Conservation (phyloP, 345 rosid genomes). For the Aurinia saxatilis region DNA sequence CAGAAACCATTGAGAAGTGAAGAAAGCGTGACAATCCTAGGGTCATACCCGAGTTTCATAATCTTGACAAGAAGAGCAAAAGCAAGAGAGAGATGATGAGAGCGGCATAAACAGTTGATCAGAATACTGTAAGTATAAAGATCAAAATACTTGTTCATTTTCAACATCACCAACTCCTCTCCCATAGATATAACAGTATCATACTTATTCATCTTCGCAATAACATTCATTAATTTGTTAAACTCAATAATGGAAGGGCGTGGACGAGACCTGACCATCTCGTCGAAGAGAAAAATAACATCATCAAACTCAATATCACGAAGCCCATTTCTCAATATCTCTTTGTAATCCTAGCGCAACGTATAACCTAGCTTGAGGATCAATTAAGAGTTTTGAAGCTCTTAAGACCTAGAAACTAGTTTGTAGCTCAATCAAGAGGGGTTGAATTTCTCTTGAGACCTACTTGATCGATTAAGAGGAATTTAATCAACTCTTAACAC, state of each 20-base stretch:
- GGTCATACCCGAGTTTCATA: background rate
- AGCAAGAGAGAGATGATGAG: background rate
- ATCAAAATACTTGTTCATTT: background rate
- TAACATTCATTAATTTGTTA: background rate
- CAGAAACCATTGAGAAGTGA: background rate
- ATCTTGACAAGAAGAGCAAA: background rate
- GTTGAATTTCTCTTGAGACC: too few species aligned
- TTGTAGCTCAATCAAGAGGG: too few species aligned
- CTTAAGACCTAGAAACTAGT: too few species aligned
- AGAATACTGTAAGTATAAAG: background rate
- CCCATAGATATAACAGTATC: background rate
- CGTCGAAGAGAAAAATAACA: background rate
- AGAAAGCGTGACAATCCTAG: background rate
- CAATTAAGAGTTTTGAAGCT: too few species aligned
- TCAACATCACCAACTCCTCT: background rate
- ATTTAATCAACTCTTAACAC: too few species aligned
- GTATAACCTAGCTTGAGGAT: too few species aligned
- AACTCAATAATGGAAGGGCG: background rate
- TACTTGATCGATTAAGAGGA: too few species aligned
- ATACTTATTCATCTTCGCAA: background rate
- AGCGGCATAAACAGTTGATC: background rate
- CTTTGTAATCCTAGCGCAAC: background rate
- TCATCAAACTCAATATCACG: background rate
- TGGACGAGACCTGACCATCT: constrained; percentile 11
- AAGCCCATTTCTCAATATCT: background rate